Evolutionary conservation across 345 rosid species (phyloP).

Genomic region (Nasturtium officinale): DNA sequence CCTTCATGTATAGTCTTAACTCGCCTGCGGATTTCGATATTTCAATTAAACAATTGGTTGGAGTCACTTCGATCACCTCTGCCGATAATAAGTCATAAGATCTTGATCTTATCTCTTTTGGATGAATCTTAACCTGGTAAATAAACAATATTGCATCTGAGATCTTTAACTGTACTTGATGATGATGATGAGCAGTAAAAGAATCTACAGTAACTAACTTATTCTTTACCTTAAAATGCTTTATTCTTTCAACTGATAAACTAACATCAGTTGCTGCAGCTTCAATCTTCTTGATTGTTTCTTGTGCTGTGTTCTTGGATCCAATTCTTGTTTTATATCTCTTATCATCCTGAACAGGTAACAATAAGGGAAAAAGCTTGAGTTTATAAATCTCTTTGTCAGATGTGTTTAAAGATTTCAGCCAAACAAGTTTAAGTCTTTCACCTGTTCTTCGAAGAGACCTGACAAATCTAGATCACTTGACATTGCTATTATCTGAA

Average conservation of each 20-base stretch:
- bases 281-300: conserved; percentile 81
- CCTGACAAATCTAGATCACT: conserved; percentile 90
- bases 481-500: conserved; percentile 92
- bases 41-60: conserved; percentile 82
- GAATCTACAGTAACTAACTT: conserved; percentile 20
- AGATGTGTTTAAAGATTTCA: conserved; percentile 12
- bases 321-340: conserved; percentile 68
- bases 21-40: conserved; percentile 83
- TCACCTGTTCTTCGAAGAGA: conserved; percentile 77
- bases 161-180: background rate
- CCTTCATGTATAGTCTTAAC: conserved; percentile 64
- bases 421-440: background rate
- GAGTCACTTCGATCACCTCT: conserved; percentile 86
- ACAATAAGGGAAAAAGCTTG: too few species aligned
- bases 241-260: conserved; percentile 59
- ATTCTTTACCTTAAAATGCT: conserved; percentile 58
- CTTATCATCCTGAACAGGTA: conserved; percentile 59
- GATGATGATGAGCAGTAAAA: conserved; percentile 4
- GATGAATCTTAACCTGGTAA: conserved; percentile 69
- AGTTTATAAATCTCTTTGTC: background rate
- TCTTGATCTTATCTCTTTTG: conserved; percentile 57
- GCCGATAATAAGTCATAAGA: conserved; percentile 72
- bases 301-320: conserved; percentile 65
- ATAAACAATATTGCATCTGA: conserved; percentile 1
- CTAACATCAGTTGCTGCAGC: conserved; percentile 71